Evolutionary conservation across 371 early-diverging fungal genomes (phyloP).

Genomic region (Ordospora colligata): DNA sequence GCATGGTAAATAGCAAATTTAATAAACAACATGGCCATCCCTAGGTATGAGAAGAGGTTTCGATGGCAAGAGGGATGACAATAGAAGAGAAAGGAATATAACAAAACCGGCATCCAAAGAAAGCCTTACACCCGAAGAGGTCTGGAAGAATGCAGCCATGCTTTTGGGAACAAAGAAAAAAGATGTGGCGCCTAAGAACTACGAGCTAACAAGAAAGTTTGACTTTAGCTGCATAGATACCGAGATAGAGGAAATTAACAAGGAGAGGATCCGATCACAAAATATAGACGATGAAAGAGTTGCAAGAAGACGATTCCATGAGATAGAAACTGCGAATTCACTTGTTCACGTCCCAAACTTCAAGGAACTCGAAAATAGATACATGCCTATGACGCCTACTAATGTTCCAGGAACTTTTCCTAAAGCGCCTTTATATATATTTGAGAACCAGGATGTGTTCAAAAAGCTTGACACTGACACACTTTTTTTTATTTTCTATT

Average conservation of each 20-base stretch:
- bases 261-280: neutral
- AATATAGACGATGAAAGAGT: neutral
- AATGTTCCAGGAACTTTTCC: slow-evolving; percentile 51
- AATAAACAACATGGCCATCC: neutral
- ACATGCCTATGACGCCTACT: neutral
- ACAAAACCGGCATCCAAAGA: slow-evolving; percentile 1
- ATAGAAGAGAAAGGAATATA: neutral
- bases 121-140: slow-evolving; percentile 35
- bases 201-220: neutral
- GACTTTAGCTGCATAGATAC: slow-evolving; percentile 24
- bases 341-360: slow-evolving; percentile 29
- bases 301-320: slow-evolving; percentile 1
- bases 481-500: slow-evolving; percentile 93
- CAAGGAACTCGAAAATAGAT: neutral
- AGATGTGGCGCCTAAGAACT: neutral
- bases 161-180: slow-evolving; percentile 35
- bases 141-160: slow-evolving; percentile 46
- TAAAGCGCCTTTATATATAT: slow-evolving; percentile 26
- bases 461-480: slow-evolving; percentile 85
- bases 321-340: slow-evolving; percentile 30
- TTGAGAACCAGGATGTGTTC: slow-evolving; percentile 55
- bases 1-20: too few relatives aligned
- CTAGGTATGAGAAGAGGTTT: neutral
- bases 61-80: neutral
- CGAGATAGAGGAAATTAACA: slow-evolving; percentile 24